phyloP scores from a whole-genome alignment of 2,329 filamentous ascomycete genomes.

The Clathrospora elynae region DNA sequence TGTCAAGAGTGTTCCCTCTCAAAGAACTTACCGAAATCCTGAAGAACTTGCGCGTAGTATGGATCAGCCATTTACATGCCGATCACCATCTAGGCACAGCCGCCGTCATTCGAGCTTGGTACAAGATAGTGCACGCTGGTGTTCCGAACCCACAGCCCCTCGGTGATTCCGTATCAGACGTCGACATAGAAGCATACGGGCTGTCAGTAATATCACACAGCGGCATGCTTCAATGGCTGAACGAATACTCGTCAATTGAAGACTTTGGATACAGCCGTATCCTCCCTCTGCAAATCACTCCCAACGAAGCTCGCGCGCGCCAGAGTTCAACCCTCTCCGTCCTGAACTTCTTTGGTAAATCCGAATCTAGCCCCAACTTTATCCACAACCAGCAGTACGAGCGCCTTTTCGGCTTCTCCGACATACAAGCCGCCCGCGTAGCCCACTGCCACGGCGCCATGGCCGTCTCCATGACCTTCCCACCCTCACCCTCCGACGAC shows the following conservation, averaged over 20 bases:
- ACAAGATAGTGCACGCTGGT: constrained; percentile 59
- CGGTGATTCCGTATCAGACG: constrained; percentile 22
- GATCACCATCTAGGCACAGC: constrained; percentile 90
- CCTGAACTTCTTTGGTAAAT: constrained; percentile 28
- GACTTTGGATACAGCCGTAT: constrained; percentile 72
- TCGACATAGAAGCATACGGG: constrained; percentile 38
- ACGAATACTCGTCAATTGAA: constrained; percentile 79
- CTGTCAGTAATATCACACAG: constrained; percentile 67
- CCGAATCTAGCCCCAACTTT: constrained; percentile 1
- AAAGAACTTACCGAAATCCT: constrained; percentile 72
- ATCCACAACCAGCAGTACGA: constrained; percentile 45
- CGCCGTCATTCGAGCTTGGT: constrained; percentile 84
- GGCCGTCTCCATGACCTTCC: constrained; percentile 77
- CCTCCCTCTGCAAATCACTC: constrained; percentile 55
- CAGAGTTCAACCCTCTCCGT: constrained; percentile 29
- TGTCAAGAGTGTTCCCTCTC: constrained; percentile 72
- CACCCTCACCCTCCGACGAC: constrained; percentile 50
- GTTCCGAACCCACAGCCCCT: constrained; percentile 35
- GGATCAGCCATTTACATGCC: constrained; percentile 94
- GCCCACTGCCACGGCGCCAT: constrained; percentile 79
- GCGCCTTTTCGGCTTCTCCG: constrained; percentile 64
- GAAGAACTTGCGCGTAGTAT: constrained; percentile 78
- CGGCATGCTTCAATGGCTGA: constrained; percentile 75
- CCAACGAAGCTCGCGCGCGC: constrained; percentile 25
- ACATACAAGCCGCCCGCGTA: constrained; percentile 71